Evolutionary conservation across 306 rosid genomes (phyloP).

Genomic region (Trichosanthes cucumerina): DNA sequence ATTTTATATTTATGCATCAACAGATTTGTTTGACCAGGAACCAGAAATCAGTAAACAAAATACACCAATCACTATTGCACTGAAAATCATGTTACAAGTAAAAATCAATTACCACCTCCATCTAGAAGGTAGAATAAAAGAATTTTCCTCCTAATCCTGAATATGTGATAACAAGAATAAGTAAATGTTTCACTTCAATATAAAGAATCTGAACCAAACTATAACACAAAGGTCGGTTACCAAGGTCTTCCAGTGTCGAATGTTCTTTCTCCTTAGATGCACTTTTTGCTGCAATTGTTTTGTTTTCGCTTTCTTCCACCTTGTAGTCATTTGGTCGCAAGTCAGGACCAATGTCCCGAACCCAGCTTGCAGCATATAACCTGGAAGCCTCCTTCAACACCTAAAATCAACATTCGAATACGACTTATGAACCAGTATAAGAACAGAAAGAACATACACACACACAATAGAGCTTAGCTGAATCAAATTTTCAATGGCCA

Average conservation of each 20-base stretch:
- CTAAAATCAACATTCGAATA: conserved; percentile 17
- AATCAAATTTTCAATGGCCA: not conserved
- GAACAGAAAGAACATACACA: not conserved
- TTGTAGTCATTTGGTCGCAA: conserved; percentile 74
- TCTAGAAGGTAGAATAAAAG: not conserved
- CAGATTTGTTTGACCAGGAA: not conserved
- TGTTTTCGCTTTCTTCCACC: conserved; percentile 30
- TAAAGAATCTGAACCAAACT: not conserved
- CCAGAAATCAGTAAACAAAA: not conserved
- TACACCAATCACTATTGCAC: not conserved
- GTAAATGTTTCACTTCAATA: not conserved
- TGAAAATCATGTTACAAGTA: not conserved
- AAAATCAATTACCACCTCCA: not conserved
- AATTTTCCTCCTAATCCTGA: not conserved
- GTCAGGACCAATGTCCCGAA: conserved; percentile 88
- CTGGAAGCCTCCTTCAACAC: conserved; percentile 72
- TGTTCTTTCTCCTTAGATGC: conserved; percentile 42
- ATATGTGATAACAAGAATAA: not conserved
- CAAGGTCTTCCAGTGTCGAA: conserved; percentile 80
- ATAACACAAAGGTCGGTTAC: conserved; percentile 23
- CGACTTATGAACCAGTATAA: not conserved
- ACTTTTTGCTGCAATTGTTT: conserved; percentile 27
- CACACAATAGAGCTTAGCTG: not conserved
- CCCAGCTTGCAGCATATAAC: conserved; percentile 88
- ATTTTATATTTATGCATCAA: not conserved